Evolutionary conservation across 2,329 filamentous ascomycete genomes (phyloP), one percentile per base, ranked within the genome.

Genomic region (Karstenula rhodostoma): DNA sequence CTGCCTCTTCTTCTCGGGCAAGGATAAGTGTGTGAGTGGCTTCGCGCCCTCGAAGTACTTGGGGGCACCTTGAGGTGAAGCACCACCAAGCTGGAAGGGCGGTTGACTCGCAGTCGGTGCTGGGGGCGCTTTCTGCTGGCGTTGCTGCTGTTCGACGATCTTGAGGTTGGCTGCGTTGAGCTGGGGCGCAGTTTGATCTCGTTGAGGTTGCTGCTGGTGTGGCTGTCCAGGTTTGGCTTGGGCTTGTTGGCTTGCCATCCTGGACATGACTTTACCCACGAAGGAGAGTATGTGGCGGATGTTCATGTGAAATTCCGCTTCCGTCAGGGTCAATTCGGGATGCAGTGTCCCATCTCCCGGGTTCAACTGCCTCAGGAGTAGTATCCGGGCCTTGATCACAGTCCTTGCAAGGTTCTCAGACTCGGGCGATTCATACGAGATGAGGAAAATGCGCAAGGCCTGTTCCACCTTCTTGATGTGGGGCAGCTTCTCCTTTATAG

Each of bases 31-130:
- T 53, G 83, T 85, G 51, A 88, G 80, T 52, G 82, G 79, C 22
- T 81, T 82, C 22, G 80, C 79, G 9, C 80, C 68, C 44, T 74
- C 80, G 58, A 86, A 85, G 54, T 84, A 85, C 61, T 83, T 82
- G 9, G 87, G 86, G 58, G 87, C 81, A 25, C 86, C 86, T 57
- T 84, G 81, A 17, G 86, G 86, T 50, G 84, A 85, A 27, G 82
- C 79, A 17, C 82, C 81, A 50, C 81, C 81, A 54, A 83, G 66
- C 10, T 76, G 74, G 67, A 86, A 86, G 12, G 85, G 85, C 32
- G 85, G 82, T 43, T 84, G 80, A n/a, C 83, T 77, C 9, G 81
- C 77, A 7, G 81, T 84, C 22, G 84, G 82, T 40, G 83, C 80
- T 47, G 79, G 77, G 49, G 84, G 83, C 49, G 80, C 75, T 65